Evolutionary conservation across 495 filamentous ascomycete species (phyloP).

Genomic region (Neurospora sublineolata): DNA sequence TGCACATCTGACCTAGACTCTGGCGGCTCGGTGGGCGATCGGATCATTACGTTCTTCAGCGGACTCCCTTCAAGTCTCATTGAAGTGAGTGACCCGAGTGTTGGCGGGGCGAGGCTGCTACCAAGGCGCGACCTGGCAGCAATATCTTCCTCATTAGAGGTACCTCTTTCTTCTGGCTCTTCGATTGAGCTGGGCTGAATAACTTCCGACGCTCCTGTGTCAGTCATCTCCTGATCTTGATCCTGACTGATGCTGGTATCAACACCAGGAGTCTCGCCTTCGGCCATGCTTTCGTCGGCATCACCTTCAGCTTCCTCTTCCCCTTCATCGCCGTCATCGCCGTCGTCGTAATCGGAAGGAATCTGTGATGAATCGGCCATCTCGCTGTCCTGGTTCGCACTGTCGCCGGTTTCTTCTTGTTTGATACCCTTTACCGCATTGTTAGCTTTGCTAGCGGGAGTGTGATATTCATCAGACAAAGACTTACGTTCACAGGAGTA

Average conservation of each 20-base stretch:
- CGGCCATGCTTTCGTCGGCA: constrained; percentile 24
- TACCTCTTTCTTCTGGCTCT: constrained; percentile 14
- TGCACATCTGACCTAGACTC: constrained; percentile 27
- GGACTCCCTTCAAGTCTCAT: constrained; percentile 35
- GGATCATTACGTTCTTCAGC: constrained; percentile 32
- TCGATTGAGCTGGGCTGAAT: constrained; percentile 15
- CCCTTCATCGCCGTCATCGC: constrained; percentile 31
- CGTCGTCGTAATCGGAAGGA: constrained; percentile 46
- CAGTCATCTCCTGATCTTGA: constrained; percentile 17
- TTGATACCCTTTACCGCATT: constrained; percentile 20
- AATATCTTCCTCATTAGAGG: constrained; percentile 13
- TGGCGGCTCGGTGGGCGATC: constrained; percentile 23
- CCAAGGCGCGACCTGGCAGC: constrained; percentile 14
- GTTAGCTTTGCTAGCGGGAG: background rate
- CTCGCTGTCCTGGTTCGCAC: constrained; percentile 29
- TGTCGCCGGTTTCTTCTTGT: constrained; percentile 29
- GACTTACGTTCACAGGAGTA: constrained; percentile 17
- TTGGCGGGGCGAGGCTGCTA: background rate
- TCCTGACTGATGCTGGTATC: constrained; percentile 13
- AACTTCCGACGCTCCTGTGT: constrained; percentile 14
- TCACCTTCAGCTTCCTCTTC: constrained; percentile 30
- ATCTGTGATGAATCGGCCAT: constrained; percentile 46
- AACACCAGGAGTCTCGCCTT: constrained; percentile 20
- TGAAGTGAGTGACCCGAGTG: constrained; percentile 4
- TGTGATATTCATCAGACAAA: background rate